These are phyloP conservation scores for Boletus hoseneyae DNA, from an alignment of 1,284 basidiomycete genomes.

Conservation along the genomic window DNA sequence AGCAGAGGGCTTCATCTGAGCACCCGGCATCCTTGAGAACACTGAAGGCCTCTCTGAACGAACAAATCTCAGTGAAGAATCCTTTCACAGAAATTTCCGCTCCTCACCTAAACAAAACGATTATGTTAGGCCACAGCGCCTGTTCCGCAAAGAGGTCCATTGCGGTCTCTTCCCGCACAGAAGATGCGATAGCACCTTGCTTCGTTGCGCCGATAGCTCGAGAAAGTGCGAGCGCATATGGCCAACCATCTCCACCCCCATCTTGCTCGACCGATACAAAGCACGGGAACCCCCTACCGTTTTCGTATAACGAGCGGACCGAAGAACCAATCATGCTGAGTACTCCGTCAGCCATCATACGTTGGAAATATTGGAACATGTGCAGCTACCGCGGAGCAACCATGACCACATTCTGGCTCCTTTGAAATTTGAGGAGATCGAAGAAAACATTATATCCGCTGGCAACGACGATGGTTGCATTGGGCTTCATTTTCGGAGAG, in stretches of 20 bases:
- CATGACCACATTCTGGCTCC: slow-evolving; percentile 62
- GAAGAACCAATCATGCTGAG: slow-evolving; percentile 63
- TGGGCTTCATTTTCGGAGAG: slow-evolving; percentile 48
- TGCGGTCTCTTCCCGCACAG: slow-evolving; percentile 60
- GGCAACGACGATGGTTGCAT: slow-evolving; percentile 53
- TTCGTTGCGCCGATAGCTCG: slow-evolving; percentile 60
- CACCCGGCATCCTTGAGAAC: slow-evolving; percentile 64
- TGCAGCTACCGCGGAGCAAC: slow-evolving; percentile 49
- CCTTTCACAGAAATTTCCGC: background rate
- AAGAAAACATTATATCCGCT: slow-evolving; percentile 66
- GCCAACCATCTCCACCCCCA: slow-evolving; percentile 48
- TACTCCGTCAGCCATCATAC: slow-evolving; percentile 3
- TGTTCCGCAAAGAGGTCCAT: slow-evolving; percentile 69
- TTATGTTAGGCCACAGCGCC: slow-evolving; percentile 65
- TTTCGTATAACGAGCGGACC: slow-evolving; percentile 57
- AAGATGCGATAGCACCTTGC: slow-evolving; percentile 63
- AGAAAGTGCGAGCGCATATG: slow-evolving; percentile 51
- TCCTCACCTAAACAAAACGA: slow-evolving; percentile 54
- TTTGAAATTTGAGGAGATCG: slow-evolving; percentile 53
- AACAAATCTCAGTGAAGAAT: slow-evolving; percentile 3
- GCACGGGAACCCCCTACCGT: slow-evolving; percentile 61
- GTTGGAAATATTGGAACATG: background rate
- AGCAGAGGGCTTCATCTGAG: slow-evolving; percentile 64
- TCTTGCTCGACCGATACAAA: slow-evolving; percentile 65
- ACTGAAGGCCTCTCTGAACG: slow-evolving; percentile 55